Percentiles rank a stretch among this genome's conserved stretches.
Evolutionary conservation across 441 rosid genomes (phyloP).

Genomic region (Syzygium malaccense): DNA sequence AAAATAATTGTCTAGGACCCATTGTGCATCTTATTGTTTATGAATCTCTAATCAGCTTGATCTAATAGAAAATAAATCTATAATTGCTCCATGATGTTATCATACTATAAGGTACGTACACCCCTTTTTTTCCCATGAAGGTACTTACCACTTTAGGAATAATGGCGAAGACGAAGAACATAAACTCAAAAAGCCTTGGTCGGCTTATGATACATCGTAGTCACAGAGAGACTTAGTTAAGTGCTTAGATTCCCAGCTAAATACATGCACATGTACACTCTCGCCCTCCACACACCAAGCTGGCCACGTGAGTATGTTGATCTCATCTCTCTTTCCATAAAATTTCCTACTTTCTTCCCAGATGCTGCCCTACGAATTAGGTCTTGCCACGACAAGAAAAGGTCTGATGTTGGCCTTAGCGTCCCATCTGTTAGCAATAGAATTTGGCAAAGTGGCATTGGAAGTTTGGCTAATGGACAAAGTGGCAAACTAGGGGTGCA

Average conservation of each 20-base stretch:
- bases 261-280: neutral
- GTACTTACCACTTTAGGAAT: neutral
- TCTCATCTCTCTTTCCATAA: neutral
- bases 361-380: neutral
- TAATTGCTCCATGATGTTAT: neutral
- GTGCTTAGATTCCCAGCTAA: neutral
- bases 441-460: neutral
- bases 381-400: neutral
- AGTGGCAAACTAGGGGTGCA: neutral
- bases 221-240: neutral
- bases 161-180: neutral
- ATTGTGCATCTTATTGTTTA: neutral
- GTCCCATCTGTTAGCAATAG: neutral
- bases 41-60: neutral
- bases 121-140: neutral
- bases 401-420: neutral
- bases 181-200: neutral
- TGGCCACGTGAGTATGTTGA: neutral
- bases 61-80: neutral
- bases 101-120: neutral
- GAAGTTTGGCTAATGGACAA: neutral
- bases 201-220: neutral
- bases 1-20: neutral
- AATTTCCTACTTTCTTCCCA: neutral
- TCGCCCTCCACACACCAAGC: neutral